A percentile compares a stretch with the other conserved stretches of the same genome.
phyloP scores from a whole-genome alignment of 2,329 filamentous ascomycete species.

The Leptodontidium sp. region DNA sequence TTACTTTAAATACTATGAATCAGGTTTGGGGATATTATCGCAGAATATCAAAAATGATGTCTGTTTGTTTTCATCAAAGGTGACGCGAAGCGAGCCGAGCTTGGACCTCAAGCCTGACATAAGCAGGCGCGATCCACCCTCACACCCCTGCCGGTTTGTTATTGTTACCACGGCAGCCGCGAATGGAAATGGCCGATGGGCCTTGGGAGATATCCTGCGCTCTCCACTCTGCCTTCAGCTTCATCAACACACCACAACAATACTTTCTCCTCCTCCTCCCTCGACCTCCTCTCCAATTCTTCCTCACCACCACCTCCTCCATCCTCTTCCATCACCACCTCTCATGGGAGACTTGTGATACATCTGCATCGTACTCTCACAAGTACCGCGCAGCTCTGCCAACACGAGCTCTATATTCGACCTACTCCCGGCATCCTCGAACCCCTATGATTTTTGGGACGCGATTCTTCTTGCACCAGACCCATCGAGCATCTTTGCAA shows the following conservation, averaged over 20 bases:
- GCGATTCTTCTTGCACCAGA: slow-evolving; percentile 37
- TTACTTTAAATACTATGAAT: not conserved
- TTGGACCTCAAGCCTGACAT: not conserved
- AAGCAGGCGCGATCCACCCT: not conserved
- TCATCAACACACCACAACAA: slow-evolving; percentile 30
- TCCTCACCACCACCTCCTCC: slow-evolving; percentile 23
- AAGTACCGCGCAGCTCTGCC: slow-evolving; percentile 27
- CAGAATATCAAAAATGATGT: slow-evolving; percentile 3
- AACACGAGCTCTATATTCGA: slow-evolving; percentile 22
- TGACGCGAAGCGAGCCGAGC: slow-evolving; percentile 6
- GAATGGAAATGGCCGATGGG: not conserved
- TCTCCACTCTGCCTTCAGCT: not conserved
- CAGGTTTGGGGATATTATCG: not conserved
- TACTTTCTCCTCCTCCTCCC: slow-evolving; percentile 1
- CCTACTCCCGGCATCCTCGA: slow-evolving; percentile 19
- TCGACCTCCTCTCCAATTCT: slow-evolving; percentile 9
- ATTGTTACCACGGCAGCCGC: slow-evolving; percentile 11
- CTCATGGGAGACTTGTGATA: slow-evolving; percentile 31
- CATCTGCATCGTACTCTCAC: slow-evolving; percentile 23
- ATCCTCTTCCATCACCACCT: slow-evolving; percentile 18
- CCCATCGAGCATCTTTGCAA: slow-evolving; percentile 32
- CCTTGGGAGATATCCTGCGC: not conserved
- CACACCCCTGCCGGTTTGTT: not conserved
- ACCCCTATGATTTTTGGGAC: slow-evolving; percentile 40
- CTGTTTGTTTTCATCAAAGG: not conserved